Percentiles rank a stretch among this genome's conserved stretches.
Evolutionary conservation across 1,139 yeast genomes (phyloP).

Genomic region (Hansenula lynferdii): DNA sequence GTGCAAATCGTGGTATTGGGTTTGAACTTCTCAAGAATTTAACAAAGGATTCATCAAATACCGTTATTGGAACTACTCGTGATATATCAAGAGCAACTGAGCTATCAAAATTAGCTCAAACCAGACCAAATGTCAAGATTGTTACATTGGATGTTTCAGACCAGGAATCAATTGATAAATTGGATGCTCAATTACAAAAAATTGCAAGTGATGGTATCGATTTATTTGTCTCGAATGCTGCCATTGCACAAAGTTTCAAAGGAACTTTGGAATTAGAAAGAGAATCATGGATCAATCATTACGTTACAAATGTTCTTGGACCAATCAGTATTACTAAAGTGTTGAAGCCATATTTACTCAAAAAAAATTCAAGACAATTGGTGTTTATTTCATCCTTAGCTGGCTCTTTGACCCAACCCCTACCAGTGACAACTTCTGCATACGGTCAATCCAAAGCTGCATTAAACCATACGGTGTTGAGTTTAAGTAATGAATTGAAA

Average conservation of each 20-base stretch:
- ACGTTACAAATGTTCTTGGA: conserved; percentile 22
- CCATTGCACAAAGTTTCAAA: conserved; percentile 28
- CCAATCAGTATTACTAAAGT: conserved; percentile 19
- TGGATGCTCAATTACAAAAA: conserved; percentile 9
- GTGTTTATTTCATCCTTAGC: conserved; percentile 22
- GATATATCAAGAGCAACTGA: conserved; percentile 10
- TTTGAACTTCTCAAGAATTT: conserved; percentile 17
- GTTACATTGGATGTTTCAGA: conserved; percentile 18
- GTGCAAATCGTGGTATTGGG: conserved; percentile 28
- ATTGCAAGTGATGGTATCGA: conserved; percentile 33
- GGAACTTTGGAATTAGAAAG: conserved; percentile 1
- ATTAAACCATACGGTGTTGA: conserved; percentile 6
- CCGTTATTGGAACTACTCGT: conserved; percentile 24
- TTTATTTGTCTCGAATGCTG: conserved; percentile 47
- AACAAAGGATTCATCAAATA: conserved; percentile 11
- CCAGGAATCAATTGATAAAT: conserved; percentile 11
- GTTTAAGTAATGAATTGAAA: neutral
- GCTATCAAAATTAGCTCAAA: conserved; percentile 4
- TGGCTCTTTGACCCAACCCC: conserved; percentile 22
- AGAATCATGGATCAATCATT: conserved; percentile 2
- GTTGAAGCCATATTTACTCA: conserved; percentile 19
- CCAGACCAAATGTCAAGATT: conserved; percentile 5
- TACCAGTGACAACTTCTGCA: conserved; percentile 18
- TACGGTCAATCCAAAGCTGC: conserved; percentile 36
- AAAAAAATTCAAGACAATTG: conserved; percentile 16